Base-by-base conservation (phyloP, 179 eudicot genomes). In the Heliamphora ciliata region DNA sequence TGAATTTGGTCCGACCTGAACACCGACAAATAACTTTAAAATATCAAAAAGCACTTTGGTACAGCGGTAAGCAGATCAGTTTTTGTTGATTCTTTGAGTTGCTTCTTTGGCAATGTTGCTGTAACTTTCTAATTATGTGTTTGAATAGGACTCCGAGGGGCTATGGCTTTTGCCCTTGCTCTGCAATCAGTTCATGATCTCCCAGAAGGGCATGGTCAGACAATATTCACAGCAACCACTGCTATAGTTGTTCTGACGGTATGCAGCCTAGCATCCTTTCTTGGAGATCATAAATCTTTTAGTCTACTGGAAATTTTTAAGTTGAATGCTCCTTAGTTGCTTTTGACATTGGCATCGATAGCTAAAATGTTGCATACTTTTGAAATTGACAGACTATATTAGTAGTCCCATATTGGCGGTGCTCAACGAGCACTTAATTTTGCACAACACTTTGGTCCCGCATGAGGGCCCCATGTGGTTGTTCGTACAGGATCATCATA, bases 131-230 rank as follows among this genome's bases (percentile, higher is more conserved):
- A 77, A 54, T 66, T 68, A 66, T 67, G 81, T 84, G 50, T 65
- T 58, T 89, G 69, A 64, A 78, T 87, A 97, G 99, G 99, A 79
- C 98, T 97, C 75, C 87, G 98, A 88, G 99, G 99, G 84, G 99
- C 99, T 85, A 97, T 97, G 99, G 99, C 99, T 81, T 97, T 97
- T 90, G 99, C 99, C 80, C 97, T 97, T 87, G 99, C 99, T 51
- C 89, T 97, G 86, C 98, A 97, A 85, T 94, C 99, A 77, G 88
- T 93, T 85, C 99, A 97, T 85, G 99, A 97, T 94, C 97, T 97
- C 77, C 99, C 98, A 65, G 97, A 94, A 80, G 99, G 99, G 82
- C 97, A 97, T 85, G 99, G 99, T 78, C 97, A 94, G 87, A 97
- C 97, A 24, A 97, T 97, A 78, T 97, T 97, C 85, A 92, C 97